Percentiles rank a stretch among this genome's conserved stretches.
Evolutionary conservation across 768 basidiomycete species (phyloP).

Genomic region (Brasilioporus rufonigricans): DNA sequence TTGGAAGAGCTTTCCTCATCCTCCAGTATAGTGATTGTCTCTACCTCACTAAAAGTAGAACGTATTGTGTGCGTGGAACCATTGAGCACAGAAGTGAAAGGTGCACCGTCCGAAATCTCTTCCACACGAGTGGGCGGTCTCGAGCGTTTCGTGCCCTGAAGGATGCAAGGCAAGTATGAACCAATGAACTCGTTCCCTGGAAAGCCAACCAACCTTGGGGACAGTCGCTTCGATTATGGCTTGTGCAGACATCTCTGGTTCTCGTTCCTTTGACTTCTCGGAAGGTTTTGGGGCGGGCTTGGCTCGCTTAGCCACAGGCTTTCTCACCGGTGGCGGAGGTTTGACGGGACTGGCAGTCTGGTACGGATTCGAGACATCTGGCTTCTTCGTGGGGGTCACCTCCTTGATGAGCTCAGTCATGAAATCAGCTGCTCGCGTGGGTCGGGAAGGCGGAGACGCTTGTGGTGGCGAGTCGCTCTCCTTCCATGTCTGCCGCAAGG

Average conservation of each 20-base stretch:
- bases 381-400: conserved; percentile 59
- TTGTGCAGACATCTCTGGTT: conserved; percentile 47
- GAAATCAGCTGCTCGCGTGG: conserved; percentile 65
- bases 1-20: conserved; percentile 43
- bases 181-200: conserved; percentile 1
- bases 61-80: conserved; percentile 9
- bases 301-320: conserved; percentile 39
- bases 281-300: conserved; percentile 33
- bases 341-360: conserved; percentile 67
- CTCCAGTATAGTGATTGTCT: conserved; percentile 39
- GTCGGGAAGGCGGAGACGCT: conserved; percentile 33
- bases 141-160: conserved; percentile 76
- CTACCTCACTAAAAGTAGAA: conserved; percentile 14
- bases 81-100: conserved; percentile 13
- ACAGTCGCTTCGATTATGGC: conserved; percentile 76
- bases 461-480: conserved; percentile 40
- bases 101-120: conserved; percentile 7
- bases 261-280: conserved; percentile 31
- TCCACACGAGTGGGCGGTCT: conserved; percentile 42
- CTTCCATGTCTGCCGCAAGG: conserved; percentile 72
- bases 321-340: conserved; percentile 45
- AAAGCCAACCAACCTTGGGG: conserved; percentile 52
- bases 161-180: conserved; percentile 3
- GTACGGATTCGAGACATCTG: conserved; percentile 76
- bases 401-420: conserved; percentile 73